These are phyloP conservation scores for Tricholoma matsutake DNA, from an alignment of 768 basidiomycete genomes.

Conservation along the genomic window DNA sequence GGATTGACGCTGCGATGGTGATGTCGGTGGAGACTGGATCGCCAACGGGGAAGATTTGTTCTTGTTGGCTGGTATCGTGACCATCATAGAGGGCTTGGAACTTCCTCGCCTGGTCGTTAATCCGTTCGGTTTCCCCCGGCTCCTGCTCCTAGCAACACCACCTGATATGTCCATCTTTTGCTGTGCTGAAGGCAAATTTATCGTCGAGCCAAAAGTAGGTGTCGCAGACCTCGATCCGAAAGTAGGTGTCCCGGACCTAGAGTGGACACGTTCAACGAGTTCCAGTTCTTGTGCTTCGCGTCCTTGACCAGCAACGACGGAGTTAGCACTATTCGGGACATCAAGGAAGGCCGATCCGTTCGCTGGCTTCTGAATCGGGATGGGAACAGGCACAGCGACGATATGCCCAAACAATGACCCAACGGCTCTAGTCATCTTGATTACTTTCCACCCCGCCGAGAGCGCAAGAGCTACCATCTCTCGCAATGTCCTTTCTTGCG, in stretches of 20 bases:
- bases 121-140: slow-evolving; percentile 7
- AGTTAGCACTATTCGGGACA: not conserved
- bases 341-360: slow-evolving; percentile 24
- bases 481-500: slow-evolving; percentile 67
- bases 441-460: slow-evolving; percentile 61
- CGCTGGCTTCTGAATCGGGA: slow-evolving; percentile 36
- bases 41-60: slow-evolving; percentile 35
- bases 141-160: slow-evolving; percentile 16
- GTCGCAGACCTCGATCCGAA: slow-evolving; percentile 63
- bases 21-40: slow-evolving; percentile 18
- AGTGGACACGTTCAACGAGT: slow-evolving; percentile 42
- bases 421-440: slow-evolving; percentile 51
- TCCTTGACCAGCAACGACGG: slow-evolving; percentile 5
- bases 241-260: slow-evolving; percentile 59
- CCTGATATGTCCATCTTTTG: slow-evolving; percentile 43
- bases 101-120: slow-evolving; percentile 6
- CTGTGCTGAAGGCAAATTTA: slow-evolving; percentile 42
- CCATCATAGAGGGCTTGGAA: slow-evolving; percentile 22
- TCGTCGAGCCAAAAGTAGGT: slow-evolving; percentile 59
- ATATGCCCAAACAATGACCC: slow-evolving; percentile 72
- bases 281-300: slow-evolving; percentile 25
- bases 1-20: slow-evolving; percentile 6
- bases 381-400: slow-evolving; percentile 56
- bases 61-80: slow-evolving; percentile 23
- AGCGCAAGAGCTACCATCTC: slow-evolving; percentile 53